Percentiles rank a stretch among this genome's conserved stretches.
Conservation (phyloP, 164 flowering plant genomes). For the Vitis labrusca region DNA sequence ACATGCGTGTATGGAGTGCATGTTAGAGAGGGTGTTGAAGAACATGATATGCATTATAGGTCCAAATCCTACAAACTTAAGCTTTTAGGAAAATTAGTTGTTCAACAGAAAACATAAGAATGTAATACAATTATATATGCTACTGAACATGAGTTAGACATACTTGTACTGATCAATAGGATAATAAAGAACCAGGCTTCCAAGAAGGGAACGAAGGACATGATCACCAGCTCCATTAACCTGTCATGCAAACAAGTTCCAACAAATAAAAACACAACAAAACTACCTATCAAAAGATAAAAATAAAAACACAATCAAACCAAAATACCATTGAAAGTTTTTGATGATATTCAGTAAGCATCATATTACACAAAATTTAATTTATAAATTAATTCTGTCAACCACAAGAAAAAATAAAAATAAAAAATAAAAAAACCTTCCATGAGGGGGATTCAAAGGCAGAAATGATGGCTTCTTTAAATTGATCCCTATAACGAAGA, state of each 20-base stretch:
- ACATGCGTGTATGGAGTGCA: too few relatives aligned
- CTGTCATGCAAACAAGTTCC: conserved; percentile 30
- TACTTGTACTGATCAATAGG: conserved; percentile 93
- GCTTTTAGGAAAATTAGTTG: neutral
- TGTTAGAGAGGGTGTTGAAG: too few relatives aligned
- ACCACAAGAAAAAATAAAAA: neutral
- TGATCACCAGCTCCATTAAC: conserved; percentile 96
- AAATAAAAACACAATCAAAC: neutral
- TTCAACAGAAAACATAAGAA: neutral
- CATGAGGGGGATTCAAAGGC: conserved; percentile 95
- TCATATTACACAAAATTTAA: neutral
- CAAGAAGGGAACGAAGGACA: conserved; percentile 89
- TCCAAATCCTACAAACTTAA: too few relatives aligned
- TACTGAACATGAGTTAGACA: conserved; percentile 7
- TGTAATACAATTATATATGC: neutral
- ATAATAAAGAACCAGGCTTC: conserved; percentile 83
- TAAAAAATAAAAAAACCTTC: conserved; percentile 59
- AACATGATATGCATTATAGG: too few relatives aligned
- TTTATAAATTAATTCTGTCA: neutral
- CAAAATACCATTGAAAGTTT: neutral
- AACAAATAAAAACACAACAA: neutral
- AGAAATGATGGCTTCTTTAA: conserved; percentile 70
- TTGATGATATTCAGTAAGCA: neutral
- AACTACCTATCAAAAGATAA: neutral
- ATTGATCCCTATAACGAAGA: conserved; percentile 62